Evolutionary conservation across 169 alveolate genomes (phyloP).

Genomic region (Babesia bigemina): DNA sequence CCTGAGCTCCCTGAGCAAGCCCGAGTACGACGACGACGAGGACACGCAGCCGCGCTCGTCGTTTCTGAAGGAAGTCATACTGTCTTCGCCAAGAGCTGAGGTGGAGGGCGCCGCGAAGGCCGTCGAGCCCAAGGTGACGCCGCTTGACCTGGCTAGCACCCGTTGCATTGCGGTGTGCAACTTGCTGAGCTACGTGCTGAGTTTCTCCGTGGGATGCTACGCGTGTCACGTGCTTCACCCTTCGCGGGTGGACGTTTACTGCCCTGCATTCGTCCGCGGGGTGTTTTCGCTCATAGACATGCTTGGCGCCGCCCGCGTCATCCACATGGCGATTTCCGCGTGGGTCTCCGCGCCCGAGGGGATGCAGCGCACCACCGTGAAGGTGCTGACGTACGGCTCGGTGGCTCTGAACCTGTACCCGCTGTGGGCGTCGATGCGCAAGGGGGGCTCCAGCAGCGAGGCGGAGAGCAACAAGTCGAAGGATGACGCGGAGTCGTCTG

Average conservation of each 20-base stretch:
- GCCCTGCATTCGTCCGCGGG: conserved; percentile 33
- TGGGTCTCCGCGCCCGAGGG: conserved; percentile 39
- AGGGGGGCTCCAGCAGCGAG: background rate
- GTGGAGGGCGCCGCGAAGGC: background rate
- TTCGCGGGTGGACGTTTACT: conserved; percentile 14
- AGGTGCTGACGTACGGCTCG: conserved; percentile 51
- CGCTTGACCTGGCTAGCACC: conserved; percentile 27
- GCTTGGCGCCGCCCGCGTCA: conserved; percentile 12
- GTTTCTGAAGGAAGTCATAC: conserved; percentile 12
- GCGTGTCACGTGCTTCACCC: conserved; percentile 45
- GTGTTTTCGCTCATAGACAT: conserved; percentile 23
- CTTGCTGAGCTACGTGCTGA: conserved; percentile 32
- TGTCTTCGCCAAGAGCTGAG: conserved; percentile 1
- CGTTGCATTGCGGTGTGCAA: conserved; percentile 34
- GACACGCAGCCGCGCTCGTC: conserved; percentile 25
- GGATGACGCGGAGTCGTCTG: background rate
- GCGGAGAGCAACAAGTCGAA: background rate
- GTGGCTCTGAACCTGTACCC: conserved; percentile 48
- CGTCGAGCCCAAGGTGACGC: background rate
- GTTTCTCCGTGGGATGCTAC: conserved; percentile 40
- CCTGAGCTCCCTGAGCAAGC: conserved; percentile 50
- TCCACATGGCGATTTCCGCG: conserved; percentile 5
- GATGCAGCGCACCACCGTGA: conserved; percentile 4
- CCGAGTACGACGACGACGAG: conserved; percentile 63
- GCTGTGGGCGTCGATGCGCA: conserved; percentile 17